These are phyloP conservation scores for Scalesia atractyloides DNA, from an alignment of 129 eudicot genomes.

Conservation along the genomic window DNA sequence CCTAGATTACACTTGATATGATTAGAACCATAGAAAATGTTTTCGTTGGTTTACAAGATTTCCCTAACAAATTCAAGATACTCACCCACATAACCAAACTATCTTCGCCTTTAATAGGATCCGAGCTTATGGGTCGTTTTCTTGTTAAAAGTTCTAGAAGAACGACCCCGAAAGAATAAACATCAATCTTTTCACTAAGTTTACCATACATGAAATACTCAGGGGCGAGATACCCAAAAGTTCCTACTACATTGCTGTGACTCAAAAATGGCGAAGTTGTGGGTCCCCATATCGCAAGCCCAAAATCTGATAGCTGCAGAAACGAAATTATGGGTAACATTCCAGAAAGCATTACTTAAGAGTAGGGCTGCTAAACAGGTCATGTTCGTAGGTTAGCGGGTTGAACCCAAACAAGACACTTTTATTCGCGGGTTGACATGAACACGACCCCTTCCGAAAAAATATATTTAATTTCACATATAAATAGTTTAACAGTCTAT, in stretches of 20 bases:
- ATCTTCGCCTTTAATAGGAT: constrained; percentile 72
- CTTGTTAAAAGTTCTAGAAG: constrained; percentile 82
- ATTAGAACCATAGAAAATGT: constrained; percentile 4
- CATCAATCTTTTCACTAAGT: constrained; percentile 91
- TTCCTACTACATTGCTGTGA: constrained; percentile 81
- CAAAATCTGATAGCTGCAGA: constrained; percentile 80
- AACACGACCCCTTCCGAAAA: no score
- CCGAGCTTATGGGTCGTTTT: constrained; percentile 67
- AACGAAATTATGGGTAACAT: not conserved
- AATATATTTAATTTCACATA: no score
- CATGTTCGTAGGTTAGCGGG: no score
- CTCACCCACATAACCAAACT: constrained; percentile 99
- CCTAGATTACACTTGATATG: constrained; percentile 43
- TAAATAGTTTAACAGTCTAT: no score
- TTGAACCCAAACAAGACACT: no score
- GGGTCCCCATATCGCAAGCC: constrained; percentile 93
- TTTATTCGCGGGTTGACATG: no score
- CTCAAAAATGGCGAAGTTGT: constrained; percentile 58
- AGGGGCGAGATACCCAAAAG: constrained; percentile 96
- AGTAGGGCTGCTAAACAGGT: no score
- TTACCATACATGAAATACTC: constrained; percentile 99
- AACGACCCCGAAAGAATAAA: constrained; percentile 94
- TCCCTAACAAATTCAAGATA: constrained; percentile 5
- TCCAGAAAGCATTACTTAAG: constrained; percentile 5
- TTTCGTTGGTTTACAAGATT: not conserved